phyloP scores from a whole-genome alignment of 1,139 yeast genomes.

The Hansenula sp. region DNA sequence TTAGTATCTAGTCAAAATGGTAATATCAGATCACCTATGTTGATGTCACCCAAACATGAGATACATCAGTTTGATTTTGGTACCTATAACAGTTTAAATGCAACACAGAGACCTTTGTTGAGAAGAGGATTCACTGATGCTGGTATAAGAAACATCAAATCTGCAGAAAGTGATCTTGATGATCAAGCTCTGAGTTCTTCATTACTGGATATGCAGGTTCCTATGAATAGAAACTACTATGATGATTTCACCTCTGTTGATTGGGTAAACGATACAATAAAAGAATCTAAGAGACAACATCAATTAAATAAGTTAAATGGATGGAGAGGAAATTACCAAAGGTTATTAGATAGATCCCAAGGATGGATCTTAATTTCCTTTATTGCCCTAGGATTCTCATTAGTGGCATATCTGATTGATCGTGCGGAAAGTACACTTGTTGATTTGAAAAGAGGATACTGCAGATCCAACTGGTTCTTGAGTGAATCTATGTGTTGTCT shows the following conservation, averaged over 20 bases:
- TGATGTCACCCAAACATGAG: not conserved
- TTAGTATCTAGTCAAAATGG: not conserved
- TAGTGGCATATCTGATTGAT: slow-evolving; percentile 50
- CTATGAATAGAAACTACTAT: slow-evolving; percentile 34
- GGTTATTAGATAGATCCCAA: slow-evolving; percentile 30
- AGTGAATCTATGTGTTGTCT: slow-evolving; percentile 44
- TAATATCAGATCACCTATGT: not conserved
- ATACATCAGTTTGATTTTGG: not conserved
- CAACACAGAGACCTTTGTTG: not conserved
- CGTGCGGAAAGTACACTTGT: slow-evolving; percentile 45
- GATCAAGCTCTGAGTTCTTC: not conserved
- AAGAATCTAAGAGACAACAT: slow-evolving; percentile 43
- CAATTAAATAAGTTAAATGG: slow-evolving; percentile 33
- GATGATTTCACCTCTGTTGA: slow-evolving; percentile 70
- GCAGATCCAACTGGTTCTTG: slow-evolving; percentile 42
- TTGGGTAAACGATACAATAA: slow-evolving; percentile 52
- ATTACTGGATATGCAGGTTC: not conserved
- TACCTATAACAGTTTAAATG: not conserved
- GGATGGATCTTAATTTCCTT: slow-evolving; percentile 50
- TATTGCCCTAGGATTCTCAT: slow-evolving; percentile 44
- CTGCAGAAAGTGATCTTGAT: not conserved
- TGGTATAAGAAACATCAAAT: not conserved
- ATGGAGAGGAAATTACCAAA: slow-evolving; percentile 26
- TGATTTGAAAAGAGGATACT: slow-evolving; percentile 53
- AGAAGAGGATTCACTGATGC: not conserved